A percentile compares a stretch with the other conserved stretches of the same genome.
phyloP scores from a whole-genome alignment of 2,329 filamentous ascomycete genomes.

The Cladosporium sp. region DNA sequence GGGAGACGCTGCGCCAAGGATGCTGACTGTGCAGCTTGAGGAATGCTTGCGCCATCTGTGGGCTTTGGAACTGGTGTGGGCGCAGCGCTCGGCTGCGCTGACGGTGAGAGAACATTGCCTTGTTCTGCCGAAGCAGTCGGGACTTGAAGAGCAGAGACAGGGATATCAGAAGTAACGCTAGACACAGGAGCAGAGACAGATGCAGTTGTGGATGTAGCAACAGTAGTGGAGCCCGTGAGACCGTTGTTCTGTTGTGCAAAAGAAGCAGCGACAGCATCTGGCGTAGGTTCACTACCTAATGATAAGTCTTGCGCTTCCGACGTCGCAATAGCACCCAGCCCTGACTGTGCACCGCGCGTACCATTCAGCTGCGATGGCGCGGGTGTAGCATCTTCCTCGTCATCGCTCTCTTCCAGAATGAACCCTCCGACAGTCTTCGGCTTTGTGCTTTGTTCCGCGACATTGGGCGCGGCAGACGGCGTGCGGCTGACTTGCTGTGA shows the following conservation, averaged over 20 bases:
- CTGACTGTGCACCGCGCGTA: constrained; percentile 23
- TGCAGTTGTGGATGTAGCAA: constrained; percentile 15
- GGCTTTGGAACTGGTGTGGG: constrained; percentile 15
- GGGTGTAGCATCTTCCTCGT: constrained; percentile 37
- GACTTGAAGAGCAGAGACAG: constrained; percentile 21
- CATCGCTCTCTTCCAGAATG: constrained; percentile 60
- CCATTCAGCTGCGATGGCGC: constrained; percentile 26
- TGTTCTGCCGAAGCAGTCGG: constrained; percentile 13
- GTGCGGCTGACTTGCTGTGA: constrained; percentile 29
- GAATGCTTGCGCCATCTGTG: constrained; percentile 14
- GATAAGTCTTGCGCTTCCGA: constrained; percentile 51
- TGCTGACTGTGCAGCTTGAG: constrained; percentile 15
- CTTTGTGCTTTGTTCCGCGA: constrained; percentile 31
- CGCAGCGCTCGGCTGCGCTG: constrained; percentile 32
- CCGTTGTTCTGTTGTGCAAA: constrained; percentile 22
- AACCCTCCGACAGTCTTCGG: constrained; percentile 57
- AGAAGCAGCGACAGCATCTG: constrained; percentile 29
- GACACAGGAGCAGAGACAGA: constrained; percentile 20
- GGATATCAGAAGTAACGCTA: constrained; percentile 23
- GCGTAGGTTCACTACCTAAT: constrained; percentile 47
- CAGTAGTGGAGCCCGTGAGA: constrained; percentile 33
- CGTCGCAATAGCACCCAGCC: constrained; percentile 22
- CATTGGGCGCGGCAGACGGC: constrained; percentile 35
- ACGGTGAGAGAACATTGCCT: constrained; percentile 46
- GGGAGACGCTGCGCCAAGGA: constrained; percentile 51